phyloP scores from a whole-genome alignment of 106 monocot genomes.

The Phalaenopsis aphrodite region DNA sequence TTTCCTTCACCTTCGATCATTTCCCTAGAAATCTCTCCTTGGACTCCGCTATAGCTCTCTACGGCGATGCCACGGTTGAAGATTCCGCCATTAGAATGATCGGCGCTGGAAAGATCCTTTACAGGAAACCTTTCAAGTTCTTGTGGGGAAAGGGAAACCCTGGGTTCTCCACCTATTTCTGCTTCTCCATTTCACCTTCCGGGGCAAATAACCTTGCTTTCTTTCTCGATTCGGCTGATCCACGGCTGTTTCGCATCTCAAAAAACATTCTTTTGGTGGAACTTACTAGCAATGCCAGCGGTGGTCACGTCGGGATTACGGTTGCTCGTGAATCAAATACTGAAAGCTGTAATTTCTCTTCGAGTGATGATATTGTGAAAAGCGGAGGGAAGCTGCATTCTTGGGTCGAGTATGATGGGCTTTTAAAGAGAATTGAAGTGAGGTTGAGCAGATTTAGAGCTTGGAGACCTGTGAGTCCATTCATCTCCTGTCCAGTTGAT shows the following conservation, averaged over 20 bases:
- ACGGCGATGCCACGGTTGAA: conserved; percentile 37
- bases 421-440: conserved; percentile 35
- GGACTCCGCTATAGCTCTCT: conserved; percentile 27
- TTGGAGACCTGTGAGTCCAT: conserved; percentile 20
- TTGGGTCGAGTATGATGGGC: conserved; percentile 73
- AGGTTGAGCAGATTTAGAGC: conserved; percentile 30
- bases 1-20: conserved; percentile 48
- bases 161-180: conserved; percentile 66
- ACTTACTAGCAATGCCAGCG: conserved; percentile 23
- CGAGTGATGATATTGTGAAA: conserved; percentile 11
- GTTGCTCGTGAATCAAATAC: conserved; percentile 23
- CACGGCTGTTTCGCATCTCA: conserved; percentile 6
- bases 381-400: conserved; percentile 37
- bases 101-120: conserved; percentile 24
- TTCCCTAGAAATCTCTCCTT: conserved; percentile 21
- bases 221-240: conserved; percentile 32
- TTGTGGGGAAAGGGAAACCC: conserved; percentile 31
- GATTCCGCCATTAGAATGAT: conserved; percentile 29
- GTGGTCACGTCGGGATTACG: conserved; percentile 23
- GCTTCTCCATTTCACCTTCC: conserved; percentile 39
- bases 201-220: conserved; percentile 31
- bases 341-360: conserved; percentile 25
- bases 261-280: conserved; percentile 36
- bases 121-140: conserved; percentile 32
- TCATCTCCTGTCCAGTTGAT: conserved; percentile 47